Evolutionary conservation across 2,329 filamentous ascomycete genomes (phyloP).

Genomic region (Aureobasidium sp.): DNA sequence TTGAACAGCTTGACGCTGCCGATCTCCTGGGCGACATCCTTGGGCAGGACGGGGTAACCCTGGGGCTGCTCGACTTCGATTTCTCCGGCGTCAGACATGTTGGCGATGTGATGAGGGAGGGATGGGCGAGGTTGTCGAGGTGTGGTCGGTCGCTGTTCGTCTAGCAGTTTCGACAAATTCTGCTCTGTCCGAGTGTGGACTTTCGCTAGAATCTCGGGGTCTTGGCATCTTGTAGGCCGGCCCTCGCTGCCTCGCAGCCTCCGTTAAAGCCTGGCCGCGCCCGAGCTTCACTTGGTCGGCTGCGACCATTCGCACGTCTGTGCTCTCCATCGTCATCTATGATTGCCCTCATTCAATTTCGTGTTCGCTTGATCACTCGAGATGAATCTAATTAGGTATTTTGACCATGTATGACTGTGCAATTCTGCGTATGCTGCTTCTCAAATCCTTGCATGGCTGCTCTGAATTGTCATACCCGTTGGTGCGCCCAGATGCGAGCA

Average conservation of each 20-base stretch:
- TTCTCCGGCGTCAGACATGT: conserved; percentile 92
- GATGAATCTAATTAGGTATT: neutral
- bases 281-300: neutral
- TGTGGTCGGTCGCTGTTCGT: neutral
- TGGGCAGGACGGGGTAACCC: conserved; percentile 77
- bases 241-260: neutral
- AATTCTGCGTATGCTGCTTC: neutral
- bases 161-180: neutral
- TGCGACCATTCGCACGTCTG: neutral
- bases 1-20: conserved; percentile 95
- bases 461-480: neutral
- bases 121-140: conserved; percentile 14
- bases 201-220: neutral
- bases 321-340: neutral
- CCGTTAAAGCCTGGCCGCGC: too few relatives aligned
- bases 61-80: conserved; percentile 87
- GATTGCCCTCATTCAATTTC: neutral
- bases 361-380: neutral
- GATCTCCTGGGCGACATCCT: conserved; percentile 83
- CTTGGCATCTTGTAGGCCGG: neutral
- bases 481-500: neutral
- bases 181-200: neutral
- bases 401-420: neutral
- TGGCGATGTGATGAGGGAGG: conserved; percentile 42
- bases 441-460: neutral